A percentile compares a stretch with the other conserved stretches of the same genome.
These are phyloP conservation scores for Pulicaria dysenterica DNA, from an alignment of 129 eudicot genomes.

Conservation along the genomic window DNA sequence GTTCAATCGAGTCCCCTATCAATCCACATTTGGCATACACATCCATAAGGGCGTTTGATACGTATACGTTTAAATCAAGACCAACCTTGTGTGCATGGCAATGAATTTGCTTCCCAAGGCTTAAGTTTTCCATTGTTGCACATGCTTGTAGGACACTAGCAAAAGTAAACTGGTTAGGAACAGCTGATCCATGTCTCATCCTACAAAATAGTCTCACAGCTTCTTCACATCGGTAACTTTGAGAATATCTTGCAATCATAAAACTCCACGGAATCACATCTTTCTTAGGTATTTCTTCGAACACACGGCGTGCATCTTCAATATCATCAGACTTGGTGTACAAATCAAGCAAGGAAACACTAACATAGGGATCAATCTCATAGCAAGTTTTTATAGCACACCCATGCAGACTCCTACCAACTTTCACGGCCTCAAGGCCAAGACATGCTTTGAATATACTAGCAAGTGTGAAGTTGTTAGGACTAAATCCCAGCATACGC, in stretches of 20 bases:
- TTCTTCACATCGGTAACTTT: constrained; percentile 59
- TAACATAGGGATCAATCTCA: constrained; percentile 63
- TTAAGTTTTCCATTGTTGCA: constrained; percentile 41
- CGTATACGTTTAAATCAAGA: constrained; percentile 55
- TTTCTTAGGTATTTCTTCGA: constrained; percentile 61
- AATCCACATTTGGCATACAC: constrained; percentile 79
- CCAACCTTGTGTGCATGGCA: constrained; percentile 57
- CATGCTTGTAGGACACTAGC: constrained; percentile 80
- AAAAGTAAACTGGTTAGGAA: constrained; percentile 71
- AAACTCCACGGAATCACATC: constrained; percentile 86
- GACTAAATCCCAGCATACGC: constrained; percentile 56
- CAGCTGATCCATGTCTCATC: constrained; percentile 49
- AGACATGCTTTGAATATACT: constrained; percentile 72
- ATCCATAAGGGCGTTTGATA: constrained; percentile 77
- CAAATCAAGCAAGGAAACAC: constrained; percentile 67
- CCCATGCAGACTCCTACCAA: constrained; percentile 62
- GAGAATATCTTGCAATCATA: constrained; percentile 75
- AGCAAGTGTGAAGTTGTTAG: constrained; percentile 67
- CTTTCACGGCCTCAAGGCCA: constrained; percentile 49
- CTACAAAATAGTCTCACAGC: constrained; percentile 53
- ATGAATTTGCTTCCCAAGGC: constrained; percentile 65
- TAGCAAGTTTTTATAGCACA: constrained; percentile 58
- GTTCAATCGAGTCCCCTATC: constrained; percentile 46
- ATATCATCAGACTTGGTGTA: constrained; percentile 62
- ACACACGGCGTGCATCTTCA: constrained; percentile 51